phyloP scores from a whole-genome alignment of 2,329 filamentous ascomycete genomes.

The Fragosphaeria purpurea region DNA sequence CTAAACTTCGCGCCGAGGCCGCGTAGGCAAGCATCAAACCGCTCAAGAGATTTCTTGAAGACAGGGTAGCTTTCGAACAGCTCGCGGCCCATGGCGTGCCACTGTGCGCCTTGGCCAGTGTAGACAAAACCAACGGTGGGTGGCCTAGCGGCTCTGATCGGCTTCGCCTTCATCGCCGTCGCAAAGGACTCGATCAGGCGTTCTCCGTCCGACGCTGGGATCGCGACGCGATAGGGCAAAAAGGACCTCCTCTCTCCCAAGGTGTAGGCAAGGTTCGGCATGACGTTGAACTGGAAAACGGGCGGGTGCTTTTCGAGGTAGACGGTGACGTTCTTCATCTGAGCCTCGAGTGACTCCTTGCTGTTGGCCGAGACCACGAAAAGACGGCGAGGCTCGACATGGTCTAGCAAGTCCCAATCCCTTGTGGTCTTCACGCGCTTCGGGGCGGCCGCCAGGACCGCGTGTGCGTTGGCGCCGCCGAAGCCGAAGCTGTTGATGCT shows the following conservation, averaged over 20 bases:
- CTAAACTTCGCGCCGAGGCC: constrained; percentile 15
- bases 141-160: constrained; percentile 5
- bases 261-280: constrained; percentile 17
- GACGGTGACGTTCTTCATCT: constrained; percentile 8
- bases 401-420: neutral
- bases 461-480: constrained; percentile 46
- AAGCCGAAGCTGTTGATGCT: constrained; percentile 49
- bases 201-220: constrained; percentile 2
- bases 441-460: constrained; percentile 31
- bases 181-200: constrained; percentile 1
- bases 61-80: constrained; percentile 14
- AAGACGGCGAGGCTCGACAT: constrained; percentile 6
- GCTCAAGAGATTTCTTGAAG: constrained; percentile 14
- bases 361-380: constrained; percentile 10
- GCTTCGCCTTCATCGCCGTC: neutral
- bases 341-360: constrained; percentile 7
- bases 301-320: constrained; percentile 11
- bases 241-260: constrained; percentile 17
- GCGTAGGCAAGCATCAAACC: constrained; percentile 13
- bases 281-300: constrained; percentile 11
- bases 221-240: constrained; percentile 10
- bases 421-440: constrained; percentile 24
- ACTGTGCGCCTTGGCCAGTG: constrained; percentile 18
- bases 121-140: constrained; percentile 16
- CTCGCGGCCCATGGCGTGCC: constrained; percentile 18